phyloP scores from a whole-genome alignment of 1,284 basidiomycete species.

The Sanghuangporus baumii region DNA sequence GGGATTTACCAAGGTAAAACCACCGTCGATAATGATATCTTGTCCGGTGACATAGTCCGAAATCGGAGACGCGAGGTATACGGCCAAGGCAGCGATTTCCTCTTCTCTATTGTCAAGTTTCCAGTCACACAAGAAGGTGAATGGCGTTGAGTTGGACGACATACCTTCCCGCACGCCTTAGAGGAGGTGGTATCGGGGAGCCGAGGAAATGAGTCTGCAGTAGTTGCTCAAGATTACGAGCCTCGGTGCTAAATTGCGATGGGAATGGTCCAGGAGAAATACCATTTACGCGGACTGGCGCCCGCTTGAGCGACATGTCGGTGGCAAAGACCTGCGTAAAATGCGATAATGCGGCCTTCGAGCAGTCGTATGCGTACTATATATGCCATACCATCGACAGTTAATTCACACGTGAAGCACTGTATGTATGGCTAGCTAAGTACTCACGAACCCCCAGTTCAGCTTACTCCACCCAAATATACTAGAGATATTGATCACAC shows the following conservation, averaged over 20 bases:
- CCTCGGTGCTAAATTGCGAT: slow-evolving; percentile 25
- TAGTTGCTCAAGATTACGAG: slow-evolving; percentile 16
- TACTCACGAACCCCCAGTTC: not conserved
- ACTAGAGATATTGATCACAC: slow-evolving; percentile 31
- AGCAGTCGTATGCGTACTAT: slow-evolving; percentile 28
- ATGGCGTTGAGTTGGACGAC: not conserved
- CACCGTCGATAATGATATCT: slow-evolving; percentile 27
- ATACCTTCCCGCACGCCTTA: slow-evolving; percentile 23
- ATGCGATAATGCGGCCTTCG: slow-evolving; percentile 30
- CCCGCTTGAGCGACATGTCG: slow-evolving; percentile 27
- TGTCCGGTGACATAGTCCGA: slow-evolving; percentile 28
- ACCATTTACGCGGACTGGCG: slow-evolving; percentile 28
- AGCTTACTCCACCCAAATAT: slow-evolving; percentile 26
- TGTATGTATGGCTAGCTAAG: not conserved
- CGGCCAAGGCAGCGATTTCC: slow-evolving; percentile 26
- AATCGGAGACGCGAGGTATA: slow-evolving; percentile 26
- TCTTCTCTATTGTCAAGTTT: slow-evolving; percentile 19
- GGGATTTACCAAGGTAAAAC: slow-evolving; percentile 27
- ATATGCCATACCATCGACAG: not conserved
- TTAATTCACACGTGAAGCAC: not conserved
- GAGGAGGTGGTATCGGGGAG: slow-evolving; percentile 19
- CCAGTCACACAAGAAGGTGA: not conserved
- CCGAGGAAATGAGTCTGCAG: slow-evolving; percentile 19
- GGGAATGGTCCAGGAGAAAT: slow-evolving; percentile 30
- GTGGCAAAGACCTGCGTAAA: slow-evolving; percentile 29